A percentile compares a stretch with the other conserved stretches of the same genome.
These are phyloP conservation scores for Neobulgaria alba DNA, from an alignment of 2,329 filamentous ascomycete genomes.

Conservation along the genomic window DNA sequence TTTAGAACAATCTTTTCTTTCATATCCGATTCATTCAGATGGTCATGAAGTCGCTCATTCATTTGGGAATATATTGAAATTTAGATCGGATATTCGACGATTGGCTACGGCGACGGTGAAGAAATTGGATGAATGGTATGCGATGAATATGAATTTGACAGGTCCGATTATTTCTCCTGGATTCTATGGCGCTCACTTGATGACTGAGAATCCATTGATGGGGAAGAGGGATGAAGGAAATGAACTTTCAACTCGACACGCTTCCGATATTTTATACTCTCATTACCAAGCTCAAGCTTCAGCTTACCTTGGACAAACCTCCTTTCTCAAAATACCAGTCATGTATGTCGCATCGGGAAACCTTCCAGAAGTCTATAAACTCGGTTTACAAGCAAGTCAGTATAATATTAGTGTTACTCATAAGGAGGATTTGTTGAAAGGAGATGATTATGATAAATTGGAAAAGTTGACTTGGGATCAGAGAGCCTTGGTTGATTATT, in stretches of 20 bases:
- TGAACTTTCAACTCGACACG: too few relatives aligned
- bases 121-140: slow-evolving; percentile 23
- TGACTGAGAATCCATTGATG: slow-evolving; percentile 29
- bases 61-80: slow-evolving; percentile 34
- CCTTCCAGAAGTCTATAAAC: slow-evolving; percentile 29
- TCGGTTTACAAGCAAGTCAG: slow-evolving; percentile 31
- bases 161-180: slow-evolving; percentile 24
- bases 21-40: slow-evolving; percentile 32
- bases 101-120: slow-evolving; percentile 30
- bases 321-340: slow-evolving; percentile 23
- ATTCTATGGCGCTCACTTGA: slow-evolving; percentile 33
- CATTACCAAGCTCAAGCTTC: slow-evolving; percentile 31
- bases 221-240: too few relatives aligned
- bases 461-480: slow-evolving; percentile 38
- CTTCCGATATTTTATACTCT: slow-evolving; percentile 16
- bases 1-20: slow-evolving; percentile 30
- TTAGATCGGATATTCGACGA: slow-evolving; percentile 16
- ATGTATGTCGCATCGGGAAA: slow-evolving; percentile 39
- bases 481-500: slow-evolving; percentile 40
- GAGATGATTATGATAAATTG: slow-evolving; percentile 25
- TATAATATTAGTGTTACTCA: slow-evolving; percentile 32
- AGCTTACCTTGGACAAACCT: slow-evolving; percentile 31
- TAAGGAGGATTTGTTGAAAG: slow-evolving; percentile 35
- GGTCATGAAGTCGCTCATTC: slow-evolving; percentile 28
- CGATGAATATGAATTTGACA: slow-evolving; percentile 16